Evolutionary conservation across 192 early-diverging fungal genomes (phyloP), one percentile per base, ranked within the genome.

Genomic region (Paraglomus brasilianum): DNA sequence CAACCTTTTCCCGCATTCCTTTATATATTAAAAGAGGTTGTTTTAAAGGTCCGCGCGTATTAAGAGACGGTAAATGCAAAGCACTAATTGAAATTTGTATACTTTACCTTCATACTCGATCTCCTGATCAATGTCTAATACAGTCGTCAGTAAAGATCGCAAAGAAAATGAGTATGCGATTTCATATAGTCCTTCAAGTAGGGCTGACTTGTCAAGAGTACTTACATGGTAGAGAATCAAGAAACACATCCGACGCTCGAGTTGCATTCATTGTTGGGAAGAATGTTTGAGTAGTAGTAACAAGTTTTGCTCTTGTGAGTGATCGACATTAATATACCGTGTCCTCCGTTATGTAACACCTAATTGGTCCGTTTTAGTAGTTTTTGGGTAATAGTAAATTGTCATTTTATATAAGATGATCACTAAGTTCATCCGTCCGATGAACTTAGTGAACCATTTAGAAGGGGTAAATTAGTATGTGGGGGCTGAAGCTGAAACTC

Each of bases 1-100:
- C 81, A 30, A 85, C 81, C 40, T 77, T 55, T 21, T 70, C 69
- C 21, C 78, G 78, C 68, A 80, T 78, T 53, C 77, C 82, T 83
- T 72, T 43, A 39, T 47, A 19, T 14, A 62, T 44, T 11, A 17
- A 39, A 8, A 53, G 22, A 21, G 7, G 6, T 53, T 53, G 22
- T 8, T 19, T 22, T 6, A n/a, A 8, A 19, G 11, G 15, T 53
- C n/a, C 14, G 43, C 14, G 4, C 1, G 13, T 1, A 4, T 22
- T 42, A n/a, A n/a, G n/a, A n/a, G n/a, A n/a, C n/a, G n/a, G 15
- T 44, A 46, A 67, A 53, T 41, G 42, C 21, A 53, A 8, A 14
- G 19, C 19, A 48, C 9, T 43, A 9, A 14, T 6, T 44, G 42
- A 60, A 50, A 5, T 4, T n/a, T 50, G 19, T 7, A 50, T 30